Evolutionary conservation across 139 green algal species (phyloP), one percentile per base, ranked within the genome.

Genomic region (Mychonastes homosphaera): DNA sequence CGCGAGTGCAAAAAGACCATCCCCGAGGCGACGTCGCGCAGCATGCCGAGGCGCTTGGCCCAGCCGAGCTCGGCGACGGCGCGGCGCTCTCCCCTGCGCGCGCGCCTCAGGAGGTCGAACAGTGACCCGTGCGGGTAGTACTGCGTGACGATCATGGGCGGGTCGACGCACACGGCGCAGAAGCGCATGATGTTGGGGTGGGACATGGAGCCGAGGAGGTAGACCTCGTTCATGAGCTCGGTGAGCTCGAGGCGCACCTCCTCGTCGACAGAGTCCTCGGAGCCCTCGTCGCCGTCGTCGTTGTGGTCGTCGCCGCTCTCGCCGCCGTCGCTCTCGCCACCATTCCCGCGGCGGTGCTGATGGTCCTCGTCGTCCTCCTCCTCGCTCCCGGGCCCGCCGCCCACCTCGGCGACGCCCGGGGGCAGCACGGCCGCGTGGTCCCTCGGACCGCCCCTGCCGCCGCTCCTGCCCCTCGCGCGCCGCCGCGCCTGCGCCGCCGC

Each of bases 1-100:
- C 77, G 80, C n/a, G 58, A 76, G 73, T 95, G 87, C 63, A 95
- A 76, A 64, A 94, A 94, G 34, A 81, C 60, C 79, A 91, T 89
- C 53, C 77, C 79, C 15, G 58, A 54, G 4, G 76, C 76, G 24
- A 79, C 68, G 40, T 75, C 65, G 5, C 58, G 53, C 62, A 83
- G 51, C 76, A 83, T 78, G 52, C 75, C 69, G 48, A 83, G 55
- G 9, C 66, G 62, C 58, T 75, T 79, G 53, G 10, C 26, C 45
- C 45, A 15, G 45, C 45, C 45, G 15, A 24, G 15, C 51, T 29
- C 29, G 29, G 18, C 32, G 32, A 57, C 19, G 4, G 53, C 62
- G 5, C 62, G 43, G 43, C 35, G 40, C 10, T 62, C 62, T 8
- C 53, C 52, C 4, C 62, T 19, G 50, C 62, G 26, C 2, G 52